phyloP scores from a whole-genome alignment of 805 yeast species.

The Candida vartiovaarae region DNA sequence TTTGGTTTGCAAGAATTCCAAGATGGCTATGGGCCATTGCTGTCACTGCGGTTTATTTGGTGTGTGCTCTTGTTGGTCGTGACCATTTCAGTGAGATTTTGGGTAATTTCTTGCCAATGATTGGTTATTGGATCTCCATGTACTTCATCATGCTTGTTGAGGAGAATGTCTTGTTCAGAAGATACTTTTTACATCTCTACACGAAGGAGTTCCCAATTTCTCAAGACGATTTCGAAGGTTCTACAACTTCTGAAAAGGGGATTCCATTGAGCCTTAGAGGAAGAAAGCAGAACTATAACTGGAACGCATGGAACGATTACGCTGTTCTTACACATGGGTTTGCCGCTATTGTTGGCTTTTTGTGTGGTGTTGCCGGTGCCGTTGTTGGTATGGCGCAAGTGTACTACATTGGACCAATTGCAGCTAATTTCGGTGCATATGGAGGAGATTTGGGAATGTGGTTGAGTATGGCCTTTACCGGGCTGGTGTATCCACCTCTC shows the following conservation, averaged over 20 bases:
- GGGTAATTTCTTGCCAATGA: slow-evolving; percentile 82
- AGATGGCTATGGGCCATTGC: slow-evolving; percentile 70
- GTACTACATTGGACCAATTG: slow-evolving; percentile 75
- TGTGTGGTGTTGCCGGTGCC: slow-evolving; percentile 72
- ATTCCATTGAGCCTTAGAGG: slow-evolving; percentile 12
- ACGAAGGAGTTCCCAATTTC: slow-evolving; percentile 30
- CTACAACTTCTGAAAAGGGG: not conserved
- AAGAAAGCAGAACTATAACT: slow-evolving; percentile 50
- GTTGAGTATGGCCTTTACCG: slow-evolving; percentile 66
- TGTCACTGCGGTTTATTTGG: slow-evolving; percentile 55
- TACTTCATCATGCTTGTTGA: slow-evolving; percentile 65
- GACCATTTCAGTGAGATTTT: slow-evolving; percentile 64
- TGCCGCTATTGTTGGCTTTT: slow-evolving; percentile 63
- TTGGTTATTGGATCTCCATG: slow-evolving; percentile 86
- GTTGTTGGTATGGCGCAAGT: slow-evolving; percentile 85
- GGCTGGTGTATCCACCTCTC: slow-evolving; percentile 53
- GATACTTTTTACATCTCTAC: slow-evolving; percentile 34
- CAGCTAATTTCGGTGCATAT: slow-evolving; percentile 50
- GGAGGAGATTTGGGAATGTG: slow-evolving; percentile 85
- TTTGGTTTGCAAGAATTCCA: slow-evolving; percentile 52
- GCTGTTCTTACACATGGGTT: slow-evolving; percentile 55
- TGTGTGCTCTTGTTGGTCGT: slow-evolving; percentile 71
- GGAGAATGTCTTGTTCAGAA: slow-evolving; percentile 68
- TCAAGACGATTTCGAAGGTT: no score
- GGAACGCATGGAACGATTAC: slow-evolving; percentile 66